These are phyloP conservation scores for Rhododendron molle DNA, from an alignment of 148 eudicot genomes.

Conservation along the genomic window DNA sequence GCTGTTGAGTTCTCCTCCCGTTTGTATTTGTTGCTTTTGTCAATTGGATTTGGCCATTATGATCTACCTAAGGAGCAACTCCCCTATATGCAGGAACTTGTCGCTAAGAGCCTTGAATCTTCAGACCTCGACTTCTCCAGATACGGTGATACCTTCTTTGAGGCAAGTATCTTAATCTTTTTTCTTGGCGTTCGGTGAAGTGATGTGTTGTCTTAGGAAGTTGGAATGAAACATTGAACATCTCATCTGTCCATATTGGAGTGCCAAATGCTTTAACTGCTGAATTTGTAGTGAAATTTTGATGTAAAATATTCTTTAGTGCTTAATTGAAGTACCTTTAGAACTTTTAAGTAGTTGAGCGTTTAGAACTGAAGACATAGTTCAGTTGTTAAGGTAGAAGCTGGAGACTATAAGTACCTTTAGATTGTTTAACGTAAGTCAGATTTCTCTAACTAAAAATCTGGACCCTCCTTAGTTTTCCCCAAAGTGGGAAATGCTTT, in stretches of 20 bases:
- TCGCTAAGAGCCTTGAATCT: constrained; percentile 89
- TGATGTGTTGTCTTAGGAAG: not conserved
- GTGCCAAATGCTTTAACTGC: constrained; percentile 2
- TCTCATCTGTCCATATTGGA: not conserved
- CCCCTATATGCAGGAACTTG: constrained; percentile 64
- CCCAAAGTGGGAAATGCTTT: not conserved
- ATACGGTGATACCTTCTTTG: constrained; percentile 98
- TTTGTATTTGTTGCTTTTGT: not conserved
- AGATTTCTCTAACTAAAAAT: not conserved
- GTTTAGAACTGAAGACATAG: not conserved
- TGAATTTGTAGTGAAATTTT: not conserved
- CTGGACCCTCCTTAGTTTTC: not conserved
- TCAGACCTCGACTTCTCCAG: constrained; percentile 91
- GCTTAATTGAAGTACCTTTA: not conserved
- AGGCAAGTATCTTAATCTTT: constrained; percentile 42
- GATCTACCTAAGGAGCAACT: not conserved
- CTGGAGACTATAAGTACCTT: not conserved
- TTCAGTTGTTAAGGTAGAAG: not conserved
- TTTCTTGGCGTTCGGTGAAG: not conserved
- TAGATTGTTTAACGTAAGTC: not conserved
- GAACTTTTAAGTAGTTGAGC: not conserved
- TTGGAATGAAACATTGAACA: not conserved
- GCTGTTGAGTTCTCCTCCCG: not conserved
- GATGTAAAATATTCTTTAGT: not conserved
- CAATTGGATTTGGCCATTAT: constrained; percentile 4